Evolutionary conservation across 495 filamentous ascomycete species (phyloP), one percentile per base, ranked within the genome.

Genomic region (Gamarada debralockiae): DNA sequence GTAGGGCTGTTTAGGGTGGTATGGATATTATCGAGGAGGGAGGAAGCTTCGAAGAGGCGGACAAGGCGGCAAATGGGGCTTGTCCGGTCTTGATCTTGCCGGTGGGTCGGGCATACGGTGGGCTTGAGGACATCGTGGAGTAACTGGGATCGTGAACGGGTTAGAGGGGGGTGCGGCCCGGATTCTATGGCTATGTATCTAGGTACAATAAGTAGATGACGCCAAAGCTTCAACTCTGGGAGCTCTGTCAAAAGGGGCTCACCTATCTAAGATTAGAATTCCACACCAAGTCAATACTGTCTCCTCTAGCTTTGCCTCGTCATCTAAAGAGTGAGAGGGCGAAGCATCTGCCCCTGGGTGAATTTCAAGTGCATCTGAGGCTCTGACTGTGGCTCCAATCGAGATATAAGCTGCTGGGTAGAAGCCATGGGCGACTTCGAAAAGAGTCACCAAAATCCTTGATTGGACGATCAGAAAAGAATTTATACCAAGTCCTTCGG

Each of bases 401-500:
- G 53, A 56, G 14, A 50, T 49, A 50, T 34, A 50, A 36, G 53
- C 53, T 9, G 53, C 53, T 23, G 36, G 45, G 25, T 56, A 44
- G 18, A 43, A 50, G 36, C 53, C 53, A 50, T 56, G 53, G 24
- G 25, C 36, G 27, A 56, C 45, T 56, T 56, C 53, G 36, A 56
- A 56, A 23, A 56, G 31, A 17, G 53, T 56, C n/a, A 56, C 27
- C 53, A 56, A 38, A 31, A 50, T 43, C 39, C 53, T 50, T 36
- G 53, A 49, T 38, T 50, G 47, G n/a, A 56, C 36, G 37, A 50
- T 43, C 3, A 23, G 23, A 45, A 56, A 15, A 42, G 53, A 56
- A 29, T 56, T 50, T 15, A 56, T 15, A n/a, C 53, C 53, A 42
- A 50, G 37, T 1, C 45, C 53, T 50, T 56, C 53, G 15, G 22